Evolutionary conservation across 2,329 filamentous ascomycete genomes (phyloP), one percentile per base, ranked within the genome.

Genomic region (Aspergillus fijiensis): DNA sequence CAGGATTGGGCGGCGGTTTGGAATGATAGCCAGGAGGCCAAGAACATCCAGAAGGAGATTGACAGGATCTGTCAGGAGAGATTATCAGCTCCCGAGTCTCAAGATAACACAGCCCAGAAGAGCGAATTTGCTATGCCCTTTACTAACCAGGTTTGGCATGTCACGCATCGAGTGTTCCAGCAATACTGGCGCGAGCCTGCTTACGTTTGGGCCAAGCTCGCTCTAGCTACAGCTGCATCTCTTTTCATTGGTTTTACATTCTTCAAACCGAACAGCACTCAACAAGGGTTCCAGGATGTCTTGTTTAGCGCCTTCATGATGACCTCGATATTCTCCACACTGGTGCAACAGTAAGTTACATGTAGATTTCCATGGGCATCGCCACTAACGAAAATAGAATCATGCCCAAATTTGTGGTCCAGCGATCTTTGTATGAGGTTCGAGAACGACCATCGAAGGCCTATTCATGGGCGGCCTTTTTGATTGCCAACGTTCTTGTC

Each of bases 121-220:
- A 66, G 87, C 85, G 90, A 95, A 72, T 96, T 94, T 63, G 92
- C 92, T 2, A 89, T 90, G 31, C 84, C 89, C 0, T 91, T 94
- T 70, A 68, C 63, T 48, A 70, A 77, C 4, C 92, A 96, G 76
- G 77, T 94, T 45, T 78, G 76, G 61, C 82, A 86, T 69, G 90
- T 92, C 54, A 84, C 85, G 11, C 74, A 83, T 65, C 90, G 92
- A 69, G 89, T 93, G 31, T 94, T 94, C 79, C 86, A 94, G 74
- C 90, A 95, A 73, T 95, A 94, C 82, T 96, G 92, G 91, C 88
- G 92, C 61, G 92, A 88, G 1, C 92, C 92, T 0, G 85, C 87
- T 2, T 95, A 96, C 79, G 91, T 96, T 73, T 95, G 92, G 80
- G 87, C 89, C 66, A 96, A 96, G 80, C 75, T 84, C 1, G 79